Base-by-base conservation (phyloP, 2,329 filamentous ascomycete species). In the Raffaelea arxii region DNA sequence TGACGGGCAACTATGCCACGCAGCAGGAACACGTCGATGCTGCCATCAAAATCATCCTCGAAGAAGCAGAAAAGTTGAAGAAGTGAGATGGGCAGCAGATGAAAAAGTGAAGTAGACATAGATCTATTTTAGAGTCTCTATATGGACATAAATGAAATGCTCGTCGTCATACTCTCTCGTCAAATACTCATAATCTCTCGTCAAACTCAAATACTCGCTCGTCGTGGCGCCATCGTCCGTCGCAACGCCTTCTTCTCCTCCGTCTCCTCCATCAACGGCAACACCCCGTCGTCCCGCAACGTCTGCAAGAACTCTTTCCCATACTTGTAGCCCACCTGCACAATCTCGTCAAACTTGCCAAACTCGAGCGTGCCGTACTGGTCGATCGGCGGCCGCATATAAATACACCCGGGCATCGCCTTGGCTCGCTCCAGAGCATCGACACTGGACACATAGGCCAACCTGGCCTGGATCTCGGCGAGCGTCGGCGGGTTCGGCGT, bases 331-430 rank as follows among this genome's bases (percentile, higher is more conserved):
- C 92, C 94, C 11, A 96, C 75, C 55, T 84, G 75, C 59, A 94
- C 95, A 46, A 98, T 91, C 71, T 98, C 94, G 58, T 97, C 91
- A 63, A 98, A 98, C 64, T 94, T 96, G 51, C 82, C 86, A 69
- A 98, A 98, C 49, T 98, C 92, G 25, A 98, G 70, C 1, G 92
- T 98, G 4, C 90, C 92, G 56, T 95, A 98, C 2, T 79, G 75
- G 59, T 97, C 92, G 52, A 98, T 85, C 0, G 92, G 92, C 4
- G 94, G 94, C 1, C 92, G 79, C 87, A 98, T 94, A 64, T 98
- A 98, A 44, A 94, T 74, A 63, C 91, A 97, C 0, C 92, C 92
- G 0, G 88, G 80, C 58, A 85, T 91, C 4, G 75, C 84, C 72
- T 98, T 98, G 22, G 92, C 92, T 32, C 90, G 77, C 64, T 98